Conservation (phyloP, 1,284 basidiomycete species). For the Porodaedalea pini region DNA sequence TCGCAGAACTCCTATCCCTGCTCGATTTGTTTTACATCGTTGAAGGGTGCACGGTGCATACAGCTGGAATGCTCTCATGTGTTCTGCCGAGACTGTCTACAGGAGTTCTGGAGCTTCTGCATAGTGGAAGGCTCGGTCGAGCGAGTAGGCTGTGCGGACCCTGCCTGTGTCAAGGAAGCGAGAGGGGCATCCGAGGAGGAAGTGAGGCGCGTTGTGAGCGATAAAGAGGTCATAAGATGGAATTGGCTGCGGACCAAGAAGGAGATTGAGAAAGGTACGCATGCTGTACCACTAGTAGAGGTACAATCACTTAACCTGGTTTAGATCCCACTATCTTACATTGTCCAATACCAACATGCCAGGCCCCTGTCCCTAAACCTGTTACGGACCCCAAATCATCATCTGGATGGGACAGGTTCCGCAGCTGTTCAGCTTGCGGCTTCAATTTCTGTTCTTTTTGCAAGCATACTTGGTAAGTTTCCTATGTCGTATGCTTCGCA, state of each 20-base stretch:
- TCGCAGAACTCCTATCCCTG: conserved; percentile 60
- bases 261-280: conserved; percentile 60
- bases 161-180: conserved; percentile 65
- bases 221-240: conserved; percentile 63
- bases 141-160: conserved; percentile 70
- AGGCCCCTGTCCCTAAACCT: conserved; percentile 60
- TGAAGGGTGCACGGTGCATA: conserved; percentile 68
- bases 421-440: conserved; percentile 61
- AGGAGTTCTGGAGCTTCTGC: conserved; percentile 71
- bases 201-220: conserved; percentile 62
- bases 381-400: conserved; percentile 42
- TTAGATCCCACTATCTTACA: conserved; percentile 71
- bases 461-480: conserved; percentile 60
- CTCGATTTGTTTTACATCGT: conserved; percentile 63
- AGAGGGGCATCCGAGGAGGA: conserved; percentile 66
- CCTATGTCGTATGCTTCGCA: background rate
- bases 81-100: conserved; percentile 69
- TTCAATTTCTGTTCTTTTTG: conserved; percentile 76
- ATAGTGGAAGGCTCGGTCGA: conserved; percentile 70
- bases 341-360: conserved; percentile 72
- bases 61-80: conserved; percentile 64
- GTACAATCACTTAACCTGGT: background rate
- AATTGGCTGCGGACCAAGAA: conserved; percentile 69
- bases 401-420: conserved; percentile 62
- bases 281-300: background rate